Conservation (phyloP, 2,329 filamentous ascomycete genomes). For the Monosporascus sp. region DNA sequence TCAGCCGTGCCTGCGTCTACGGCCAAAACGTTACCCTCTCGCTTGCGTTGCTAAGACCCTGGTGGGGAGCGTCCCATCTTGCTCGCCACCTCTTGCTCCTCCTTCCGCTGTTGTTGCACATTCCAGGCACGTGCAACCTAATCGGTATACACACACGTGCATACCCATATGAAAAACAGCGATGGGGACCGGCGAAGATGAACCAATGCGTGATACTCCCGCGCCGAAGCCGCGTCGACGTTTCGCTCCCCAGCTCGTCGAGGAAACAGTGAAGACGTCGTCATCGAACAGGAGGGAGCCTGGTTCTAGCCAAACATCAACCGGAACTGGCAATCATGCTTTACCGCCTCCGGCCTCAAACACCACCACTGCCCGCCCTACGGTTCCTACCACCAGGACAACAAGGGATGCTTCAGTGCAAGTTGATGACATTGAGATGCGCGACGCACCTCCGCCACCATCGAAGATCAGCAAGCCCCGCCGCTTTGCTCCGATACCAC, state of each 20-base stretch:
- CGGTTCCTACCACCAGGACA: conserved; percentile 13
- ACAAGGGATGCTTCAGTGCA: conserved; percentile 26
- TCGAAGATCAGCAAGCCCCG: conserved; percentile 25
- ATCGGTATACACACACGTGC: background rate
- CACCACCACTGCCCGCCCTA: conserved; percentile 10
- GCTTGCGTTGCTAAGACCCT: too few relatives aligned
- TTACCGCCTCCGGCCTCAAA: conserved; percentile 1
- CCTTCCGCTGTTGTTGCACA: background rate
- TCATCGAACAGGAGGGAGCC: conserved; percentile 15
- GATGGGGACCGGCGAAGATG: conserved; percentile 21
- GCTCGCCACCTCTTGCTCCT: background rate
- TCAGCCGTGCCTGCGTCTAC: too few relatives aligned
- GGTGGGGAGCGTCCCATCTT: too few relatives aligned
- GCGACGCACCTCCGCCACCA: conserved; percentile 15
- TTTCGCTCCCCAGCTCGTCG: conserved; percentile 29
- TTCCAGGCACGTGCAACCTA: background rate
- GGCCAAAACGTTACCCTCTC: too few relatives aligned
- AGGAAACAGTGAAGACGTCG: conserved; percentile 25
- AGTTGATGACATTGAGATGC: conserved; percentile 21
- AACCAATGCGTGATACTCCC: conserved; percentile 21
- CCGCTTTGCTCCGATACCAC: conserved; percentile 63
- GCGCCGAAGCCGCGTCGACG: conserved; percentile 24
- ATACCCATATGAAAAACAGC: conserved; percentile 2
- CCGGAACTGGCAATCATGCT: background rate
- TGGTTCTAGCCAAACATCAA: background rate